These are phyloP conservation scores for Tolypocladium album DNA, from an alignment of 2,329 filamentous ascomycete species.

Conservation along the genomic window DNA sequence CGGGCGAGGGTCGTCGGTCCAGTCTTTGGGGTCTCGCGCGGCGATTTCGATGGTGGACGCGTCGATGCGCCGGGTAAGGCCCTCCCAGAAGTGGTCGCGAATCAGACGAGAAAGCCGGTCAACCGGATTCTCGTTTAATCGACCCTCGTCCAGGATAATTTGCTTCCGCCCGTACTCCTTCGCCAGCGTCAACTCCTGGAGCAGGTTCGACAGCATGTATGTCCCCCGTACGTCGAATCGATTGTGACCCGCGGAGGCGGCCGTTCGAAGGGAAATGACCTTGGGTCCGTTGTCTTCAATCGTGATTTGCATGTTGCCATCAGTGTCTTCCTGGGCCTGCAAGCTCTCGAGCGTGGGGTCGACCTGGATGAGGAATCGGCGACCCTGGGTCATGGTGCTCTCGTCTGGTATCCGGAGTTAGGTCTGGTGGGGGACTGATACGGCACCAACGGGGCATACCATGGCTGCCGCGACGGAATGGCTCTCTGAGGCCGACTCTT, in stretches of 20 bases:
- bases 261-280: constrained; percentile 74
- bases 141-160: constrained; percentile 82
- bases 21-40: constrained; percentile 86
- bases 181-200: constrained; percentile 89
- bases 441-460: constrained; percentile 25
- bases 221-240: constrained; percentile 87
- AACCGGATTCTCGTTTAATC: constrained; percentile 91
- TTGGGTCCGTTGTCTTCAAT: constrained; percentile 94
- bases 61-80: constrained; percentile 81
- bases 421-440: background rate
- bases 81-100: constrained; percentile 84
- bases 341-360: constrained; percentile 72
- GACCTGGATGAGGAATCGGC: constrained; percentile 80
- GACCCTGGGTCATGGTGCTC: constrained; percentile 49
- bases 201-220: constrained; percentile 92
- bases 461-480: constrained; percentile 48
- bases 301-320: constrained; percentile 92
- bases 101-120: constrained; percentile 79
- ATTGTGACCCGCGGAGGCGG: constrained; percentile 75
- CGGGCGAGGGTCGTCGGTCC: constrained; percentile 80
- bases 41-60: constrained; percentile 78
- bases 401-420: constrained; percentile 49
- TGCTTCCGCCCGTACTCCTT: constrained; percentile 83
- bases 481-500: constrained; percentile 38
- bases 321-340: constrained; percentile 79